A percentile compares a stretch with the other conserved stretches of the same genome.
Conservation (phyloP, 2,329 filamentous ascomycete species). For the Fulvia fulva region DNA sequence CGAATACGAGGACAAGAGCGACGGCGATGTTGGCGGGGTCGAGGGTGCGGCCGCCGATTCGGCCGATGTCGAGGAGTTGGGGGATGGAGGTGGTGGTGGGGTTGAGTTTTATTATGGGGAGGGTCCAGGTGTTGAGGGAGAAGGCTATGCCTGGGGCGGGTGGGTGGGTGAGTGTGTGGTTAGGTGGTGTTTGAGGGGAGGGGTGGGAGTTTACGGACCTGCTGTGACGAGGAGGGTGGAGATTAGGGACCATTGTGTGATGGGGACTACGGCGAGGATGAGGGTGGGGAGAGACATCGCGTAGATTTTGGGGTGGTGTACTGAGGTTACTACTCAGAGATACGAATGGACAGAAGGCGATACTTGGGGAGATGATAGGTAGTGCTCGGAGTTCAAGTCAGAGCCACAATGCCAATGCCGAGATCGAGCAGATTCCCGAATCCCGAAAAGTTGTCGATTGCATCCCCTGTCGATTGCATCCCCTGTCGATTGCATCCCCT, state of each 20-base stretch:
- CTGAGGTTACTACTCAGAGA: no score
- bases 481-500: neutral
- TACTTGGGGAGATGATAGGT: neutral
- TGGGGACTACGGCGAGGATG: neutral
- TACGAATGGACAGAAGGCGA: no score
- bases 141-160: neutral
- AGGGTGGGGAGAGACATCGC: neutral
- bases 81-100: neutral
- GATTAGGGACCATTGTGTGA: neutral
- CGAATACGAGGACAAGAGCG: neutral
- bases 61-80: neutral
- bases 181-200: neutral
- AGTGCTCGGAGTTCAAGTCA: neutral
- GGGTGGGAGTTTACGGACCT: neutral
- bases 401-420: neutral
- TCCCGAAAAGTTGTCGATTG: neutral
- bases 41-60: neutral
- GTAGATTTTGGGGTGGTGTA: no score
- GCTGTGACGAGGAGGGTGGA: neutral
- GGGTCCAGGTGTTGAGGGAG: neutral
- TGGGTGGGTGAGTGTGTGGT: neutral
- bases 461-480: neutral
- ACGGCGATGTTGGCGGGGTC: neutral
- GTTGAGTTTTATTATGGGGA: slow-evolving; percentile 6
- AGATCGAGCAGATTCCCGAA: neutral